These are phyloP conservation scores for Linnemannia elongata DNA, from an alignment of 192 early-diverging fungal genomes.

Conservation along the genomic window DNA sequence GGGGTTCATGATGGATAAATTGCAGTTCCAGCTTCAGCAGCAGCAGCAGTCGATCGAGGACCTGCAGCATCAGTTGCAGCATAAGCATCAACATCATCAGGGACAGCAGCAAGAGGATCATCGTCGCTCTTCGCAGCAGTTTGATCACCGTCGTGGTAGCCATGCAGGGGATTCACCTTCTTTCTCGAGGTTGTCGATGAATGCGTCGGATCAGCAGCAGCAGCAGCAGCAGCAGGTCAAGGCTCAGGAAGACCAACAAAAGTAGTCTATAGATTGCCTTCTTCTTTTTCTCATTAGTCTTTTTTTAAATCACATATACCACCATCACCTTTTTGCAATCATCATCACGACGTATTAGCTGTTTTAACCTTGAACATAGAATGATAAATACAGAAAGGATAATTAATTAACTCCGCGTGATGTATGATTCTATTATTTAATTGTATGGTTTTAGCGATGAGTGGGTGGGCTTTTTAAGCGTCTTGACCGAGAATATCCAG, in stretches of 20 bases:
- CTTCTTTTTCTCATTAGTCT: background rate
- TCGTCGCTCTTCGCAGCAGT: background rate
- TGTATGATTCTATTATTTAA: no score
- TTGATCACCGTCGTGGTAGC: background rate
- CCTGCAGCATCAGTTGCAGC: conserved; percentile 12
- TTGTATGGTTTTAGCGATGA: background rate
- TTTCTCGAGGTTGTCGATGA: background rate
- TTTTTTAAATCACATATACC: background rate
- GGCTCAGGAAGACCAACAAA: background rate
- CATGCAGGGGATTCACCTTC: background rate
- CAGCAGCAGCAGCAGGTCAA: background rate
- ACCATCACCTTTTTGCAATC: no score
- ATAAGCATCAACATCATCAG: background rate
- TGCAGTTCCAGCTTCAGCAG: conserved; percentile 30
- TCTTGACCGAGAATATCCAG: conserved; percentile 73
- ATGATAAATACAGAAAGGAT: no score
- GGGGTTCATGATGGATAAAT: conserved; percentile 23
- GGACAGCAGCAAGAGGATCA: background rate
- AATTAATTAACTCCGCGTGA: no score
- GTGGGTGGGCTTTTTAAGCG: conserved; percentile 3
- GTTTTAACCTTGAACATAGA: no score
- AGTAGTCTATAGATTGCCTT: background rate
- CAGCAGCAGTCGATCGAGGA: conserved; percentile 29
- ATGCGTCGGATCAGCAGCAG: background rate
- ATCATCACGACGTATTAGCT: no score